Base-by-base conservation (phyloP, 2,329 filamentous ascomycete species). In the Parastagonospora nodorum region DNA sequence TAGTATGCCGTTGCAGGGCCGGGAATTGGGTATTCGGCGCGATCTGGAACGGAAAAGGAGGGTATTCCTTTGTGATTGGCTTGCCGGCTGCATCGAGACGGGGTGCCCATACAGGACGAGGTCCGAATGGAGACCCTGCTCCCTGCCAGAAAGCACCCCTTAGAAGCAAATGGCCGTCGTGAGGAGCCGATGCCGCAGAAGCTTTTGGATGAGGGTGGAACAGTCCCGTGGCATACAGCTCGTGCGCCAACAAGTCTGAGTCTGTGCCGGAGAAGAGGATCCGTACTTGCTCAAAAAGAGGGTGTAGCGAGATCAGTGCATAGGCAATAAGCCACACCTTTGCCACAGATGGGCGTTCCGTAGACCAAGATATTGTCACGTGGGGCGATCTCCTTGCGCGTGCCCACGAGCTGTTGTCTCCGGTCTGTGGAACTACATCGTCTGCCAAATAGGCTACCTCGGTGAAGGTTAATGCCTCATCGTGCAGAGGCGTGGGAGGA, bases 1-100 rank as follows among this genome's bases (percentile, higher is more conserved):
- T 85, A 9, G 84, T 78, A 68, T 88, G 83, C 9, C 83, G 74
- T 4, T 75, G 76, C 48, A 79, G 68, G 4, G 75, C 68, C 10
- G 77, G 76, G 45, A 78, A 78, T 40, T 74, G 73, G 31, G 77
- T 82, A 3, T 78, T 80, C 52, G 81, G 73, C 24, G 77, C 74
- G 56, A 73, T 74, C 44, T 74, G 71, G 42, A 74, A 71, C 4
- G 78, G 75, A 51, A 77, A 73, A 2, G 70, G 44, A 2, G 78
- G 78, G 30, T 76, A 79, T 2, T 68, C 57, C 11, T 59, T 52
- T 2, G 47, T 78, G 49, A 82, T 75, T 46, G 51, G 66, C 74
- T 67, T 55, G 69, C 65, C 68, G 29, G 63, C 61, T 12, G 67
- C 64, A 55, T 68, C 63, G 19, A 72, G 57, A n/a, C 63, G 64